These are phyloP conservation scores for Nemania sp. DNA, from an alignment of 2,329 filamentous ascomycete genomes.

Conservation along the genomic window DNA sequence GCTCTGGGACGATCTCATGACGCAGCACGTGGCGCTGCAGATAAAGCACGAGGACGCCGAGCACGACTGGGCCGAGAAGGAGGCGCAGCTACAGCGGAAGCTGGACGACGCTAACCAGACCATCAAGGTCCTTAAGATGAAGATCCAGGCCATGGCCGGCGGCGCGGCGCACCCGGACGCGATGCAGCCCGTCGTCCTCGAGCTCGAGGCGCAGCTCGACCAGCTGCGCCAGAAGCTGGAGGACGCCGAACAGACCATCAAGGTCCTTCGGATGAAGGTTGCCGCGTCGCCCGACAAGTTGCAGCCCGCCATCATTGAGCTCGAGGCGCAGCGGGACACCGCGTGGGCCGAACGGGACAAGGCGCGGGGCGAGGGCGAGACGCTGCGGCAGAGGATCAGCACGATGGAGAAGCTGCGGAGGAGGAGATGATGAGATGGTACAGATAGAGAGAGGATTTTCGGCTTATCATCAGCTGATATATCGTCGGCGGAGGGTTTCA, in stretches of 20 bases:
- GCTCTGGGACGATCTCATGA: slow-evolving; percentile 12
- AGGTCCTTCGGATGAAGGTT: slow-evolving; percentile 11
- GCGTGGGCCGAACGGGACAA: background rate
- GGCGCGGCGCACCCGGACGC: too few species aligned
- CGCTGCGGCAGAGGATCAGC: background rate
- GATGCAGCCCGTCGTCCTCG: too few species aligned
- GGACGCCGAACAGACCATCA: background rate
- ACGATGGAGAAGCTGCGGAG: background rate
- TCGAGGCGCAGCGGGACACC: background rate
- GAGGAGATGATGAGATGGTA: background rate
- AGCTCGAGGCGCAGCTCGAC: too few species aligned
- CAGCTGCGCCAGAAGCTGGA: too few species aligned
- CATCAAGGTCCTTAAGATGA: too few species aligned
- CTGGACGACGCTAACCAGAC: background rate
- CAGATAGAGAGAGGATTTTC: too few species aligned
- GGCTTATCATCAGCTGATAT: too few species aligned
- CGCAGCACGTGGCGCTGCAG: slow-evolving; percentile 3
- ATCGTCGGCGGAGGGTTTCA: slow-evolving; percentile 15
- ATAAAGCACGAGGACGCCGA: background rate
- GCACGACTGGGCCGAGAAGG: background rate
- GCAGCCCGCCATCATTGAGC: slow-evolving; percentile 4
- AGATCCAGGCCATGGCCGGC: too few species aligned
- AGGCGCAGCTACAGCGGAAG: background rate
- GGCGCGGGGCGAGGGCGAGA: background rate
- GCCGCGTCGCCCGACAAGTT: slow-evolving; percentile 7